These are phyloP conservation scores for Saccharomyces cerevisiae DNA, from an alignment of 805 yeast species.

Conservation along the genomic window DNA sequence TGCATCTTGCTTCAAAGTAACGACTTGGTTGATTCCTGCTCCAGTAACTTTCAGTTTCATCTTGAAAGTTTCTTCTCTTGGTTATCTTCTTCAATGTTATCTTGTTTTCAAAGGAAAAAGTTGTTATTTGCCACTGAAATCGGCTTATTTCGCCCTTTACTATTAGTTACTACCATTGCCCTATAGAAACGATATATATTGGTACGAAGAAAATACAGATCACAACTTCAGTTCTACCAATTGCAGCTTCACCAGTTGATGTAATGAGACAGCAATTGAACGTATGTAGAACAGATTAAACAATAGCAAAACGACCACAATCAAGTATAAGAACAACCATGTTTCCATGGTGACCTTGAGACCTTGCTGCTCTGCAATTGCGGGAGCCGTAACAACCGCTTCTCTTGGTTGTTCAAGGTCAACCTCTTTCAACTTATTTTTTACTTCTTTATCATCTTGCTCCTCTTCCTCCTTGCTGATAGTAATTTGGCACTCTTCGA, in stretches of 20 bases:
- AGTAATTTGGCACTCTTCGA: slow-evolving; percentile 8
- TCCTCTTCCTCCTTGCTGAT: background rate
- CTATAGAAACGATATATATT: background rate
- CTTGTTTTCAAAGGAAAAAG: background rate
- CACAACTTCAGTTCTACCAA: background rate
- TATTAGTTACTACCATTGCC: background rate
- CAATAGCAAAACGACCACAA: background rate
- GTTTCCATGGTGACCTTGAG: background rate
- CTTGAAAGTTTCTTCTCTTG: background rate
- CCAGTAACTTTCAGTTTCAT: slow-evolving; percentile 36
- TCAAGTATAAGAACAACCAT: background rate
- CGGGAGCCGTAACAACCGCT: background rate
- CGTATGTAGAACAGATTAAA: background rate
- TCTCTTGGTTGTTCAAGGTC: background rate
- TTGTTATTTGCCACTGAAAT: background rate
- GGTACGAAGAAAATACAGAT: background rate
- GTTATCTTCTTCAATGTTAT: background rate
- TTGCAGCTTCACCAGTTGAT: background rate
- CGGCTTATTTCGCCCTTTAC: background rate
- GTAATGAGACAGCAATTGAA: background rate
- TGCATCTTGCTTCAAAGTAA: slow-evolving; percentile 34
- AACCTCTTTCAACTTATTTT: background rate
- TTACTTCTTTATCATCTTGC: slow-evolving; percentile 4
- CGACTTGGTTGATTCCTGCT: slow-evolving; percentile 24
- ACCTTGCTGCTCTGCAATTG: background rate